Percentiles rank a stretch among this genome's conserved stretches.
Conservation (phyloP, 2,329 filamentous ascomycete species). For the Sclerotinia glacialis region DNA sequence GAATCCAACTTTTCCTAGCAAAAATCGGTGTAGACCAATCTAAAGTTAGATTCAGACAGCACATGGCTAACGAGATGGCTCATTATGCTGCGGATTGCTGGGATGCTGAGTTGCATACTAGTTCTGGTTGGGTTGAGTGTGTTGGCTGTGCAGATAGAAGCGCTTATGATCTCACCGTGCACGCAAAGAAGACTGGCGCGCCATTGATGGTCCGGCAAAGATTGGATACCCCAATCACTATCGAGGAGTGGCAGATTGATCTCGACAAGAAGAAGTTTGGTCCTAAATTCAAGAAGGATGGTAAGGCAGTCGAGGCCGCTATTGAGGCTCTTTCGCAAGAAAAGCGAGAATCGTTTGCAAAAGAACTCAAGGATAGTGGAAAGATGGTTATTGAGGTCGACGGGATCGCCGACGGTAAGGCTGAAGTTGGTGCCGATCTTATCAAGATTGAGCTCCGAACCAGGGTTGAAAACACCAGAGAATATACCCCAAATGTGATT, state of each 20-base stretch:
- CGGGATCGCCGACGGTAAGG: constrained; percentile 64
- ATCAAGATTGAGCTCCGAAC: constrained; percentile 82
- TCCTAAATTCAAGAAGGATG: constrained; percentile 91
- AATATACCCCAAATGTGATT: constrained; percentile 94
- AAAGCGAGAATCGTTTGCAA: constrained; percentile 73
- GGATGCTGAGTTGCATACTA: constrained; percentile 91
- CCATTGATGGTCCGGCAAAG: constrained; percentile 82
- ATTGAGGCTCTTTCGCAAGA: constrained; percentile 69
- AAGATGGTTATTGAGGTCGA: constrained; percentile 76
- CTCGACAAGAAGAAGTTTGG: constrained; percentile 96
- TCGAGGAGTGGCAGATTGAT: constrained; percentile 86
- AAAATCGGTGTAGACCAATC: constrained; percentile 82
- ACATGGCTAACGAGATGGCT: constrained; percentile 88
- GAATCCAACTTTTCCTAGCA: constrained; percentile 86
- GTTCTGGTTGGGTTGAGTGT: constrained; percentile 96
- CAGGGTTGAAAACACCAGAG: constrained; percentile 76
- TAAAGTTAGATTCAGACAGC: constrained; percentile 94
- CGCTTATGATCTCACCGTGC: constrained; percentile 89
- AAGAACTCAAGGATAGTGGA: constrained; percentile 69
- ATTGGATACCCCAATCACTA: constrained; percentile 69
- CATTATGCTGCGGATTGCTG: constrained; percentile 98
- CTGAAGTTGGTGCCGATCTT: constrained; percentile 75
- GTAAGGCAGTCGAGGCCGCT: constrained; percentile 77
- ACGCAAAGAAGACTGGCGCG: constrained; percentile 87
- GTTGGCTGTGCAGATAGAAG: constrained; percentile 95